Percentiles rank a stretch among this genome's conserved stretches.
phyloP scores from a whole-genome alignment of 176 grass and related monocot species.

The Rhynchospora breviuscula region DNA sequence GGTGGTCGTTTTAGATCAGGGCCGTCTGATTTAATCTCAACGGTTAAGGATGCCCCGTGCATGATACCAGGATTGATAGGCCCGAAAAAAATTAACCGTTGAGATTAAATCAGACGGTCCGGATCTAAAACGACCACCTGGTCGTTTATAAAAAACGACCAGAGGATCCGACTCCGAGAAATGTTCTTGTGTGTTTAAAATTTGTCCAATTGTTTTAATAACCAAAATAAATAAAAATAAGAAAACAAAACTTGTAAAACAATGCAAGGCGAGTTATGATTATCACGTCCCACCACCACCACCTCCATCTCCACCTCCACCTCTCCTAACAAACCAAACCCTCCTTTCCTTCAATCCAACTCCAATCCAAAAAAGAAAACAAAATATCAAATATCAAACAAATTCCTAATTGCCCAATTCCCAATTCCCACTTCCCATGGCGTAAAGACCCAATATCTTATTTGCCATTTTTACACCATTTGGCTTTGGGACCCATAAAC shows the following conservation, averaged over 20 bases:
- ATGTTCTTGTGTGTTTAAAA: background rate
- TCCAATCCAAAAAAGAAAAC: constrained; percentile 42
- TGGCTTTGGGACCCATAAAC: constrained; percentile 31
- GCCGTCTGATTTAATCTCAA: too few relatives aligned
- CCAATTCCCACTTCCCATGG: constrained; percentile 2
- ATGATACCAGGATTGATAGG: too few relatives aligned
- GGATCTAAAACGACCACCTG: too few relatives aligned
- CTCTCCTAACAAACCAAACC: constrained; percentile 17
- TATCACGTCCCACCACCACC: constrained; percentile 28
- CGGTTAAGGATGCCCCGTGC: too few relatives aligned
- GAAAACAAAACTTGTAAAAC: constrained; percentile 20
- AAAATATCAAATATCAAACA: constrained; percentile 19
- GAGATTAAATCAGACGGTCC: too few relatives aligned
- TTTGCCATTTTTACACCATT: constrained; percentile 5
- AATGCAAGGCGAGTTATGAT: constrained; percentile 27
- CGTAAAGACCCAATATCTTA: constrained; percentile 31
- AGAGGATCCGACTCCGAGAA: too few relatives aligned
- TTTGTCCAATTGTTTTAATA: background rate
- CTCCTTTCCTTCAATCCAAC: constrained; percentile 91
- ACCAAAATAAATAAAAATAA: background rate
- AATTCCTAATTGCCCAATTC: background rate
- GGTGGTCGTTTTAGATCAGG: too few relatives aligned
- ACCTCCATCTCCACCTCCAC: constrained; percentile 21
- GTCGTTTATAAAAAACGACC: too few relatives aligned
- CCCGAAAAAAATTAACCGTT: too few relatives aligned